These are phyloP conservation scores for Aspergillus carbonarius DNA, from an alignment of 2,329 filamentous ascomycete species.

Conservation along the genomic window DNA sequence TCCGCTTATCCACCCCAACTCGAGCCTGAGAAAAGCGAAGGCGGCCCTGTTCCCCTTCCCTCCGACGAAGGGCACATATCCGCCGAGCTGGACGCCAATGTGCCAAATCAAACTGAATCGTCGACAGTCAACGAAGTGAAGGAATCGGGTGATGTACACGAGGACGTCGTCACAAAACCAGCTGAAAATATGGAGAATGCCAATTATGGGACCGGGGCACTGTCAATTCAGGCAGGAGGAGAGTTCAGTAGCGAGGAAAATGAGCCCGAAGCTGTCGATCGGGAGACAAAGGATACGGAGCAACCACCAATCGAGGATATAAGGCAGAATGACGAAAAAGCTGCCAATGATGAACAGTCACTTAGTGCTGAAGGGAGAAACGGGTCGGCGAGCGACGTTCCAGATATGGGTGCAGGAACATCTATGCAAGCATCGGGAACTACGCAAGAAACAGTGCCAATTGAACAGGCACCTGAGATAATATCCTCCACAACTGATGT, in stretches of 20 bases:
- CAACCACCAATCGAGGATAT: background rate
- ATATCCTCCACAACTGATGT: conserved; percentile 9
- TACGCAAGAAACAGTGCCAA: conserved; percentile 5
- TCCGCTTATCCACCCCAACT: conserved; percentile 33
- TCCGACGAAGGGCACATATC: conserved; percentile 18
- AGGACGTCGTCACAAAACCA: background rate
- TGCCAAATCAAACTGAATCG: conserved; percentile 2
- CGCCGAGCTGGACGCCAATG: conserved; percentile 4
- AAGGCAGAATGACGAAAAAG: background rate
- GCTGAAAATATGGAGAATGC: background rate
- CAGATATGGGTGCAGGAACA: conserved; percentile 22
- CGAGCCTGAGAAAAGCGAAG: conserved; percentile 28
- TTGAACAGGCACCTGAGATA: background rate
- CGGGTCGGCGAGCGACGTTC: conserved; percentile 1
- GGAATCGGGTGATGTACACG: conserved; percentile 1
- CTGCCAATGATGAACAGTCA: background rate
- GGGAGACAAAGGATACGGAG: background rate
- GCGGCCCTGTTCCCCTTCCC: conserved; percentile 13
- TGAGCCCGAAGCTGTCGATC: background rate
- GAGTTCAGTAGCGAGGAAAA: background rate
- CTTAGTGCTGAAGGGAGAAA: background rate
- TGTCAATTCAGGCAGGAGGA: background rate
- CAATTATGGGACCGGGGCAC: background rate
- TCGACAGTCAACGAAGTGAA: conserved; percentile 8
- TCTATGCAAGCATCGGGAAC: conserved; percentile 7